phyloP scores from a whole-genome alignment of 495 filamentous ascomycete genomes.

The Penicillium canescens region DNA sequence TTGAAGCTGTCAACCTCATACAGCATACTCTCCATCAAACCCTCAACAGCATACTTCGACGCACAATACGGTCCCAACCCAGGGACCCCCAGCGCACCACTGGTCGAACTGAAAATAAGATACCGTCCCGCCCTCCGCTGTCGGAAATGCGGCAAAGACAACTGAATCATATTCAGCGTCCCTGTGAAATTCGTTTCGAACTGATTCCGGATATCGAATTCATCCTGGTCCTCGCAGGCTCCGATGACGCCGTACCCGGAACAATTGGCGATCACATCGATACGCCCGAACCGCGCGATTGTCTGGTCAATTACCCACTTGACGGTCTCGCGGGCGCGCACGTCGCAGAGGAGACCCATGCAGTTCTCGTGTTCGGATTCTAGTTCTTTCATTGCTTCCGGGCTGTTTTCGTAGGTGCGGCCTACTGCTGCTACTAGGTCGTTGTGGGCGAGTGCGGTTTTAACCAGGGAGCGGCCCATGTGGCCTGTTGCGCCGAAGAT shows the following conservation, averaged over 20 bases:
- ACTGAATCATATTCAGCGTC: constrained; percentile 87
- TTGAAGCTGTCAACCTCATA: constrained; percentile 93
- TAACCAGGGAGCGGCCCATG: constrained; percentile 88
- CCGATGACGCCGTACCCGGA: constrained; percentile 92
- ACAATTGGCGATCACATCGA: constrained; percentile 91
- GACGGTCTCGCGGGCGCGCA: constrained; percentile 79
- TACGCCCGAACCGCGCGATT: constrained; percentile 71
- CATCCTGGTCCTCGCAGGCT: constrained; percentile 95
- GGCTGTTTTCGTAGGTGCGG: constrained; percentile 75
- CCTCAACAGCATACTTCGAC: constrained; percentile 94
- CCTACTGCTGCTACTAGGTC: constrained; percentile 91
- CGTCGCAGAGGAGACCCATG: constrained; percentile 83
- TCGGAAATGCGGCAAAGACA: constrained; percentile 87
- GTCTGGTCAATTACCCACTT: constrained; percentile 65
- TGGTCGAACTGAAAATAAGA: constrained; percentile 90
- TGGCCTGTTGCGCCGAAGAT: constrained; percentile 96
- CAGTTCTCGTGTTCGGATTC: constrained; percentile 59
- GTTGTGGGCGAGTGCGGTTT: constrained; percentile 72
- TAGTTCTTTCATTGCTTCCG: constrained; percentile 63
- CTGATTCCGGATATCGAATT: constrained; percentile 90
- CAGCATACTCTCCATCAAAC: constrained; percentile 90
- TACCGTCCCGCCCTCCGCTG: constrained; percentile 73
- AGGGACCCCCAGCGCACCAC: constrained; percentile 85
- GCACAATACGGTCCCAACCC: constrained; percentile 93
- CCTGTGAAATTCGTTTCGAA: constrained; percentile 98